Percentiles rank a stretch among this genome's conserved stretches.
Evolutionary conservation across 2,329 filamentous ascomycete genomes (phyloP).

Genomic region (Fusarium aywerte): DNA sequence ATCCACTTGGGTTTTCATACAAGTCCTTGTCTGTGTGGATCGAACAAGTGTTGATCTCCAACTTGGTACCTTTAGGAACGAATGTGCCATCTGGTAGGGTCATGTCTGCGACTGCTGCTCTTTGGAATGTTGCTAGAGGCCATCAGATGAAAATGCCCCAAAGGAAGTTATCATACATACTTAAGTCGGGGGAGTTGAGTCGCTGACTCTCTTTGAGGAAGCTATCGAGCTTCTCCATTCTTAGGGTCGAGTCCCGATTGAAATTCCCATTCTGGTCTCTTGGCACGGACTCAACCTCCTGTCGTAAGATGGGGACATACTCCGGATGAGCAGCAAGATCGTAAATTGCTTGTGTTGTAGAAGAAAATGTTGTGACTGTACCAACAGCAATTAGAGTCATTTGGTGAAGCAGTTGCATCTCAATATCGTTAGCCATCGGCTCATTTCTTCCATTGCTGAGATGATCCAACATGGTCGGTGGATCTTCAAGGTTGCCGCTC

Average conservation of each 20-base stretch:
- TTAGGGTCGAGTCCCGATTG: background rate
- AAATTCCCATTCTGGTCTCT: background rate
- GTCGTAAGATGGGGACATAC: constrained; percentile 16
- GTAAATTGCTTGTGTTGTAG: constrained; percentile 34
- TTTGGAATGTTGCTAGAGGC: background rate
- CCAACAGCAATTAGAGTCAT: constrained; percentile 28
- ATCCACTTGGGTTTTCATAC: constrained; percentile 15
- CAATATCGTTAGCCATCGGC: constrained; percentile 1
- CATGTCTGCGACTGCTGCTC: constrained; percentile 6
- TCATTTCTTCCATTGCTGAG: constrained; percentile 13
- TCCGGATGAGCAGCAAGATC: constrained; percentile 35
- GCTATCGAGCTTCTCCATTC: constrained; percentile 37
- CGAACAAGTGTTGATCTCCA: constrained; percentile 35
- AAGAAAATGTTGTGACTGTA: constrained; percentile 34
- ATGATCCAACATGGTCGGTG: constrained; percentile 7
- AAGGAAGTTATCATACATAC: background rate
- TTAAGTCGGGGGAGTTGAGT: constrained; percentile 34
- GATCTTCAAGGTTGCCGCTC: background rate
- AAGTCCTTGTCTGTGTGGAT: constrained; percentile 23
- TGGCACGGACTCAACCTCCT: constrained; percentile 13
- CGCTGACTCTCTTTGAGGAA: constrained; percentile 43
- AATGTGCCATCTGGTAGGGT: constrained; percentile 30
- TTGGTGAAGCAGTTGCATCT: constrained; percentile 15
- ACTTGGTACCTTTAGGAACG: constrained; percentile 31
- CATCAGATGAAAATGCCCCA: rapidly evolving